phyloP scores from a whole-genome alignment of 768 basidiomycete genomes.

The Favolaschia claudopus region DNA sequence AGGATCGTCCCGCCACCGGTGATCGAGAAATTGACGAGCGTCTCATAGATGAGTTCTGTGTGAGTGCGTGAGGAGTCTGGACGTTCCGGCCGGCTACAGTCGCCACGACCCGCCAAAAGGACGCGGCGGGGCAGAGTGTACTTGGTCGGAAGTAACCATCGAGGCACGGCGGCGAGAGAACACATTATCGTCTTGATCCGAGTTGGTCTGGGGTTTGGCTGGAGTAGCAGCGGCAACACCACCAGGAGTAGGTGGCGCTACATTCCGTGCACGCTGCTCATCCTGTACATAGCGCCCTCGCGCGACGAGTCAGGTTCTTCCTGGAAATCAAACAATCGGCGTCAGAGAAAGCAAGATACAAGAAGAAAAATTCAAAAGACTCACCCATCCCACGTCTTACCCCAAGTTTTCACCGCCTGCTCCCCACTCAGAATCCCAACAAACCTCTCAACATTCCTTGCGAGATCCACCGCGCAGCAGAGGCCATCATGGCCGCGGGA shows the following conservation, averaged over 20 bases:
- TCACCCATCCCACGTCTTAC: conserved; percentile 66
- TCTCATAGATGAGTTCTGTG: too few relatives aligned
- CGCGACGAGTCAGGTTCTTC: conserved; percentile 57
- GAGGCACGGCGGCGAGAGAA: conserved; percentile 25
- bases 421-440: conserved; percentile 55
- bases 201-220: not conserved
- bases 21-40: too few relatives aligned
- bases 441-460: conserved; percentile 70
- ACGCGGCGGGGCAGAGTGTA: too few relatives aligned
- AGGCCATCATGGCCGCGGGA: conserved; percentile 50
- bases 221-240: not conserved
- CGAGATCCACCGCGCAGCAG: conserved; percentile 59
- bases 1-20: too few relatives aligned
- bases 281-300: conserved; percentile 62
- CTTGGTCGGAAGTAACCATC: conserved; percentile 57
- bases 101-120: too few relatives aligned
- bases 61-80: too few relatives aligned
- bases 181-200: conserved; percentile 20
- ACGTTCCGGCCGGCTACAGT: too few relatives aligned
- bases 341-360: conserved; percentile 1
- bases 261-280: conserved; percentile 64
- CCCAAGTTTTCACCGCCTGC: conserved; percentile 45
- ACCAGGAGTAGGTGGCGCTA: conserved; percentile 57
- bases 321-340: conserved; percentile 39
- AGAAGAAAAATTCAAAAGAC: conserved; percentile 27